phyloP scores from a whole-genome alignment of 2,329 filamentous ascomycete species.

The Epichloe hybrida region DNA sequence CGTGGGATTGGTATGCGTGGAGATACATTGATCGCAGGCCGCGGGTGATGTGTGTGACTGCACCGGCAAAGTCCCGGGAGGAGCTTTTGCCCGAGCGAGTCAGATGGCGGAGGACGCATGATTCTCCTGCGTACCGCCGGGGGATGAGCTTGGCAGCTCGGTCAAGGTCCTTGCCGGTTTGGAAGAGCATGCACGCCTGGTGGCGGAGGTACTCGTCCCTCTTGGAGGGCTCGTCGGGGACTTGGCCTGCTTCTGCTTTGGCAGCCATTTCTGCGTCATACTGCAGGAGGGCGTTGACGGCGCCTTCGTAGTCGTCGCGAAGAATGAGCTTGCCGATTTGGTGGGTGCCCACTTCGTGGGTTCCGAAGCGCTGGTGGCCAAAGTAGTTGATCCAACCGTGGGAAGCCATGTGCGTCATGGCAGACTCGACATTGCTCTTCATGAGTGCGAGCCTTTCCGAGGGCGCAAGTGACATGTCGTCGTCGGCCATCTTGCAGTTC shows the following conservation, averaged over 20 bases:
- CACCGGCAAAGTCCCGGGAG: slow-evolving; percentile 62
- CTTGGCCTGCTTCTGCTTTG: slow-evolving; percentile 23
- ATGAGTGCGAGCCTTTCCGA: slow-evolving; percentile 18
- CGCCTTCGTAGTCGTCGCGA: slow-evolving; percentile 65
- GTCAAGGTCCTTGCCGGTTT: slow-evolving; percentile 41
- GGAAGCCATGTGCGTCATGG: slow-evolving; percentile 53
- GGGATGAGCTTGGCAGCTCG: slow-evolving; percentile 59
- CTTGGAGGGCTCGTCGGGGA: slow-evolving; percentile 37
- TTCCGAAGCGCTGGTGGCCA: slow-evolving; percentile 92
- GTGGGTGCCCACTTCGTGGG: slow-evolving; percentile 75
- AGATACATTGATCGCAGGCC: slow-evolving; percentile 88
- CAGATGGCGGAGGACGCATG: slow-evolving; percentile 65
- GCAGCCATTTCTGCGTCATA: slow-evolving; percentile 52
- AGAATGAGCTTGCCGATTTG: slow-evolving; percentile 74
- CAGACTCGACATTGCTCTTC: slow-evolving; percentile 31
- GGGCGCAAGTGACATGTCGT: slow-evolving; percentile 14
- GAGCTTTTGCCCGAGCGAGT: slow-evolving; percentile 31
- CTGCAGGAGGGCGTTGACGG: slow-evolving; percentile 62
- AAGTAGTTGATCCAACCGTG: slow-evolving; percentile 96
- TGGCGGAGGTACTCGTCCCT: slow-evolving; percentile 70
- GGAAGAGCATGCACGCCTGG: slow-evolving; percentile 63
- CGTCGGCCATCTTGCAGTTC: slow-evolving; percentile 53
- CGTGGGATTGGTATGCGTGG: slow-evolving; percentile 86
- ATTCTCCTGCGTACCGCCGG: slow-evolving; percentile 74
- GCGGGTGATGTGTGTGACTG: slow-evolving; percentile 65